Evolutionary conservation across 345 rosid genomes (phyloP).

Genomic region (Dovyalis caffra): DNA sequence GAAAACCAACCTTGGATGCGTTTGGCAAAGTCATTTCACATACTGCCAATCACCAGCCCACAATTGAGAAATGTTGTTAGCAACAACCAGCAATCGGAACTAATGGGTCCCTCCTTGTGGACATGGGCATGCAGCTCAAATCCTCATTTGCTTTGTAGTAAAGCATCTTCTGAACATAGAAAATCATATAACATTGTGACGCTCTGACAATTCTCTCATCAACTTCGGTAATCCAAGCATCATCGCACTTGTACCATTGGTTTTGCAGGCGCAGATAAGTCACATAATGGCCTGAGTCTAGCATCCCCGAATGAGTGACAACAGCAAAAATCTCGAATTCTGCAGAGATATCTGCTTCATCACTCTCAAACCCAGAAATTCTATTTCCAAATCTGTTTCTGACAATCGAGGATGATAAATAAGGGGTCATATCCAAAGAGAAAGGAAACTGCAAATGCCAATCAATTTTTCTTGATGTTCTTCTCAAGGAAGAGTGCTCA

Average conservation of each 20-base stretch:
- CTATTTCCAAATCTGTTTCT: constrained; percentile 28
- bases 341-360: constrained; percentile 17
- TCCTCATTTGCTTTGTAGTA: constrained; percentile 45
- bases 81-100: constrained; percentile 55
- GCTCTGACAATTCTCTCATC: constrained; percentile 29
- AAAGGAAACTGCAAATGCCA: constrained; percentile 29
- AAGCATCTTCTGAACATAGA: constrained; percentile 34
- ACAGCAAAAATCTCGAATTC: constrained; percentile 34
- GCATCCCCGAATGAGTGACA: constrained; percentile 29
- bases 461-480: constrained; percentile 22
- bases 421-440: constrained; percentile 27
- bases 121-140: constrained; percentile 27
- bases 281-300: constrained; percentile 31
- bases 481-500: constrained; percentile 25
- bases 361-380: constrained; percentile 22
- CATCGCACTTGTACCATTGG: constrained; percentile 35
- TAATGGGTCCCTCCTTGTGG: constrained; percentile 36
- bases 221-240: constrained; percentile 30
- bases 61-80: constrained; percentile 20
- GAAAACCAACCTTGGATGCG: constrained; percentile 1
- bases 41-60: constrained; percentile 28
- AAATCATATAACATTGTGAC: constrained; percentile 31
- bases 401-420: constrained; percentile 26
- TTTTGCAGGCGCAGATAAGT: constrained; percentile 27
- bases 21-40: constrained; percentile 14